Evolutionary conservation across 768 basidiomycete species (phyloP).

Genomic region (Lactarius indigo): DNA sequence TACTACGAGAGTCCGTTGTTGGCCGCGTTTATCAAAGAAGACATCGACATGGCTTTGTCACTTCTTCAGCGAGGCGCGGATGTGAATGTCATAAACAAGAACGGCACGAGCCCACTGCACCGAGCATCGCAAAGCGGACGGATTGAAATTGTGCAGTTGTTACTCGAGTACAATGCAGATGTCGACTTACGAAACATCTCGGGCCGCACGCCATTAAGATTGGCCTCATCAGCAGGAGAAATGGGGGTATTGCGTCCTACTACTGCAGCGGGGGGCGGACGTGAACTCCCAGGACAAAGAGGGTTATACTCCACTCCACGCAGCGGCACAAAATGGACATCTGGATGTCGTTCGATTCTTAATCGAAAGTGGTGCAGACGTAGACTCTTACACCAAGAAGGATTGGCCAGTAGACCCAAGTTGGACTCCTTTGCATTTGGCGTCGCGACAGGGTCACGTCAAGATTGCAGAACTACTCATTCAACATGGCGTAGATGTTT

Average conservation of each 20-base stretch:
- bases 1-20: background rate
- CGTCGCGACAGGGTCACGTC: background rate
- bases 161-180: conserved; percentile 7
- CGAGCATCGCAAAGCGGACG: background rate
- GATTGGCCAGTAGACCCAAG: too few relatives aligned
- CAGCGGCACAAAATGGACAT: background rate
- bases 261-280: background rate
- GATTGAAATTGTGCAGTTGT: background rate
- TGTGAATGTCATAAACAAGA: background rate
- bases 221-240: background rate
- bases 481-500: background rate
- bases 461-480: background rate
- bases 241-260: background rate
- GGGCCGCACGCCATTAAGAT: background rate
- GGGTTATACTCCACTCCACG: background rate
- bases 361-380: background rate
- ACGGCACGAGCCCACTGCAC: background rate
- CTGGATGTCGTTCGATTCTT: background rate
- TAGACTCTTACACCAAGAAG: too few relatives aligned
- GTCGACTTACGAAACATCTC: background rate
- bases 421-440: background rate
- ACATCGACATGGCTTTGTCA: background rate
- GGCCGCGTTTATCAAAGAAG: background rate
- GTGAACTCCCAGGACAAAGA: background rate
- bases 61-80: conserved; percentile 3